These are phyloP conservation scores for Mycena venus DNA, from an alignment of 768 basidiomycete genomes.

Conservation along the genomic window DNA sequence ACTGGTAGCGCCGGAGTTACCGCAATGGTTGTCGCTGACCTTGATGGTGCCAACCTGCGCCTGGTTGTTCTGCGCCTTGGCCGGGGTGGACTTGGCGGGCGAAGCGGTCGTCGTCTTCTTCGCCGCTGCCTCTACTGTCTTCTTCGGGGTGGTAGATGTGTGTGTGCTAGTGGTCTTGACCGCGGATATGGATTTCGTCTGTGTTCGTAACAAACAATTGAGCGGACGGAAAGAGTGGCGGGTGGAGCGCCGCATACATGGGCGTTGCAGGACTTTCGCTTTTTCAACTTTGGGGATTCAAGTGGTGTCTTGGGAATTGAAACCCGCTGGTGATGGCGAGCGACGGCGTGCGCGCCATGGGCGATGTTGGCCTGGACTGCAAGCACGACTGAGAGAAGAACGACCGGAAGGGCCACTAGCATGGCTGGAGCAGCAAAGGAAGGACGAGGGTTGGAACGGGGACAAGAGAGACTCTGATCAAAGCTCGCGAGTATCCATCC, in stretches of 20 bases:
- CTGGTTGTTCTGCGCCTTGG: no score
- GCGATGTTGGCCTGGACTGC: slow-evolving; percentile 46
- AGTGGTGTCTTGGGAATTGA: slow-evolving; percentile 18
- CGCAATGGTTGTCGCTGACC: slow-evolving; percentile 56
- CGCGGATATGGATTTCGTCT: not conserved
- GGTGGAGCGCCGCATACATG: not conserved
- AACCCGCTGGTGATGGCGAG: slow-evolving; percentile 55
- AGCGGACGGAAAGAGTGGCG: not conserved
- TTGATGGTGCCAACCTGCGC: slow-evolving; percentile 46
- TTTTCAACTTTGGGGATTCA: slow-evolving; percentile 1
- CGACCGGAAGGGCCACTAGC: slow-evolving; percentile 55
- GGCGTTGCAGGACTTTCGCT: slow-evolving; percentile 29
- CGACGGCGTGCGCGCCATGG: slow-evolving; percentile 44
- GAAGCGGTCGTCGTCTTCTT: not conserved
- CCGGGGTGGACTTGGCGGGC: not conserved
- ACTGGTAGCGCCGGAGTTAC: slow-evolving; percentile 65
- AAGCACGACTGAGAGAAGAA: slow-evolving; percentile 47
- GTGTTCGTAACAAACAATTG: not conserved
- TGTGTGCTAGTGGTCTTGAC: slow-evolving; percentile 4
- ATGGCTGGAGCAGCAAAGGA: slow-evolving; percentile 27
- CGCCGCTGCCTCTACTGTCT: not conserved
- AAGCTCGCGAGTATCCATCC: not conserved
- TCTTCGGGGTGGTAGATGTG: not conserved
- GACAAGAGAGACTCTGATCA: slow-evolving; percentile 3
- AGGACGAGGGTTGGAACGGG: slow-evolving; percentile 18